Evolutionary conservation across 371 early-diverging fungal species (phyloP), one percentile per base, ranked within the genome.

Genomic region (Rhizopus stolonifer): DNA sequence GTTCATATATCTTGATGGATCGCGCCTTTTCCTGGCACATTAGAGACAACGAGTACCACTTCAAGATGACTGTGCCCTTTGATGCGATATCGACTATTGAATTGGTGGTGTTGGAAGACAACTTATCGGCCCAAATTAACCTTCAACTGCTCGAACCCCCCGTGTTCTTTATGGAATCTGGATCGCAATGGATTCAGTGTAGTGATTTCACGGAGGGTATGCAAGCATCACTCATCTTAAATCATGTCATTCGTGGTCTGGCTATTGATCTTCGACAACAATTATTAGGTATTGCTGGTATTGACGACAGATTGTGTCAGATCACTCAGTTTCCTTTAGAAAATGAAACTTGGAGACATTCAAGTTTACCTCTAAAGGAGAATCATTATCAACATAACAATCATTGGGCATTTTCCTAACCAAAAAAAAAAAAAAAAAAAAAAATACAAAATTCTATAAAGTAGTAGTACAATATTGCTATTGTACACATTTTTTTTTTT

Each of bases 161-260:
- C 22, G 64, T 73, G 25, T 85, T 85, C 67, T 87, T 72, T 67
- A 83, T 87, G 83, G 78, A 84, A 50, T 69, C 55, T 26, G 38
- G 38, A 14, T 17, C 32, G 0, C 46, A 38, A 17, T 89, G 88
- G 87, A 74, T 80, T 21, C 83, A 82, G 59, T 88, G 90, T 59
- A 81, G 83, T 40, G 91, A 91, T 65, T 91, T 89, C 55, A 91
- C 90, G 6, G 90, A 89, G 54, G 78, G 79, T 31, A 80, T 74
- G 65, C 89, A 89, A 70, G 90, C 89, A 7, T 80, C 87, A 8
- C 56, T 72, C 29, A 67, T 79, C n/a, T 60, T 77, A 32, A 77
- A 70, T 26, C 90, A 90, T 50, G 75, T 84, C 7, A 67, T 90
- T 36, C 81, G 80, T 45, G 87, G 87, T 22, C 56, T 82, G 25